A percentile compares a stretch with the other conserved stretches of the same genome.
These are phyloP conservation scores for Cucumis melo DNA, from an alignment of 306 rosid genomes.

Conservation along the genomic window DNA sequence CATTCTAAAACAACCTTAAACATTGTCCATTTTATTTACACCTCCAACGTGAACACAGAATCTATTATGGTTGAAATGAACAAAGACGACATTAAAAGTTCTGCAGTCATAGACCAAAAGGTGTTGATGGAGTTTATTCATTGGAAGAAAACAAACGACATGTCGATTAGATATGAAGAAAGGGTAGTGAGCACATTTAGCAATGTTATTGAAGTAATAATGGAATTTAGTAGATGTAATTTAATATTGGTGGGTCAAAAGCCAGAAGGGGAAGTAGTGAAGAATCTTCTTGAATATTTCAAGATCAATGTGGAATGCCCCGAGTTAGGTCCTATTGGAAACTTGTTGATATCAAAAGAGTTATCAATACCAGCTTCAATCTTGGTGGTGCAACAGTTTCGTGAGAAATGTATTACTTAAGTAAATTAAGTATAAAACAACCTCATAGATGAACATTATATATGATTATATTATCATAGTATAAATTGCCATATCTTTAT, in stretches of 20 bases:
- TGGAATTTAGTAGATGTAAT: constrained; percentile 21
- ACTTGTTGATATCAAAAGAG: constrained; percentile 26
- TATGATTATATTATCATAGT: too few species aligned
- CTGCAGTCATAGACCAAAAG: constrained; percentile 10
- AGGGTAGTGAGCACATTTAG: constrained; percentile 14
- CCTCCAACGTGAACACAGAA: constrained; percentile 12
- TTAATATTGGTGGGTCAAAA: constrained; percentile 42
- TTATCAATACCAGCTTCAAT: constrained; percentile 33
- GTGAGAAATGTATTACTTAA: constrained; percentile 11
- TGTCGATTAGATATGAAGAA: constrained; percentile 25
- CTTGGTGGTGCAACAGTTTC: constrained; percentile 43
- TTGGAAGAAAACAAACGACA: constrained; percentile 1
- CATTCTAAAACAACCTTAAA: constrained; percentile 44
- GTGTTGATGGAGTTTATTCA: constrained; percentile 20
- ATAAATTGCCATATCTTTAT: too few species aligned
- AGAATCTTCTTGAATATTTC: constrained; percentile 1
- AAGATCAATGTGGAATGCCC: constrained; percentile 21
- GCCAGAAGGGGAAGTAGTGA: constrained; percentile 27
- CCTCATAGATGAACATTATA: too few species aligned
- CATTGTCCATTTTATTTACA: constrained; percentile 18
- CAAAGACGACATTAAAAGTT: neutral
- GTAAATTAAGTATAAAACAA: neutral
- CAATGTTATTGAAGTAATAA: constrained; percentile 15
- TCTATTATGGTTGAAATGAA: constrained; percentile 14
- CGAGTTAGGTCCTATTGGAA: constrained; percentile 46